These are phyloP conservation scores for Aspergillus viridinutans DNA, from an alignment of 2,329 filamentous ascomycete genomes.

Conservation along the genomic window DNA sequence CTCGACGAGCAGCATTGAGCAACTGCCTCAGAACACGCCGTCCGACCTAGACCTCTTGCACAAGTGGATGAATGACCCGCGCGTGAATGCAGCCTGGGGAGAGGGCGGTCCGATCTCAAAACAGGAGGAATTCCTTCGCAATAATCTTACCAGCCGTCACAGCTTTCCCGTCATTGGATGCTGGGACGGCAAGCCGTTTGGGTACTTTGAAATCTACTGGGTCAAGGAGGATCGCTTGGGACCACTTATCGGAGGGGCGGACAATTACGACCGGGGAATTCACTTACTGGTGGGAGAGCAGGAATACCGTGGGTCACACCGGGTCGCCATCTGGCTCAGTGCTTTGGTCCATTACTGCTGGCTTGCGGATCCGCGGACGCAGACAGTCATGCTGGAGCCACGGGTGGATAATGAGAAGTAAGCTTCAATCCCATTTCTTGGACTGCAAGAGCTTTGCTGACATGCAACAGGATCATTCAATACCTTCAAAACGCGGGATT, in stretches of 20 bases:
- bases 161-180: slow-evolving; percentile 88
- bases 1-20: slow-evolving; percentile 38
- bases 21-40: slow-evolving; percentile 34
- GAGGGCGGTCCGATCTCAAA: slow-evolving; percentile 52
- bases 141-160: slow-evolving; percentile 62
- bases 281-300: slow-evolving; percentile 90
- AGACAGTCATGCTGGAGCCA: slow-evolving; percentile 80
- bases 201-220: slow-evolving; percentile 98
- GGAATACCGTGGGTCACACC: slow-evolving; percentile 75
- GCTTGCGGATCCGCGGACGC: slow-evolving; percentile 72
- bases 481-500: slow-evolving; percentile 75
- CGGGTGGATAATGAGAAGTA: slow-evolving; percentile 87
- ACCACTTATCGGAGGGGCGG: slow-evolving; percentile 59
- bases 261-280: slow-evolving; percentile 81
- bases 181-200: slow-evolving; percentile 94
- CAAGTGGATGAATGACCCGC: slow-evolving; percentile 82
- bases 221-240: slow-evolving; percentile 86
- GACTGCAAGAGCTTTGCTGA: not conserved
- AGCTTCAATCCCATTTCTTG: slow-evolving; percentile 28
- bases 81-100: slow-evolving; percentile 84
- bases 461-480: slow-evolving; percentile 54
- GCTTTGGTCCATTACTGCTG: slow-evolving; percentile 85
- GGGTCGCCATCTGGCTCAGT: slow-evolving; percentile 75
- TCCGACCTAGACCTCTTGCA: slow-evolving; percentile 68
- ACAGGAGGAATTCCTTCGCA: slow-evolving; percentile 65